These are phyloP conservation scores for sorghum (Sorghum bicolor) DNA, from an alignment of 176 grass and related monocot species.

Conservation along the genomic window DNA sequence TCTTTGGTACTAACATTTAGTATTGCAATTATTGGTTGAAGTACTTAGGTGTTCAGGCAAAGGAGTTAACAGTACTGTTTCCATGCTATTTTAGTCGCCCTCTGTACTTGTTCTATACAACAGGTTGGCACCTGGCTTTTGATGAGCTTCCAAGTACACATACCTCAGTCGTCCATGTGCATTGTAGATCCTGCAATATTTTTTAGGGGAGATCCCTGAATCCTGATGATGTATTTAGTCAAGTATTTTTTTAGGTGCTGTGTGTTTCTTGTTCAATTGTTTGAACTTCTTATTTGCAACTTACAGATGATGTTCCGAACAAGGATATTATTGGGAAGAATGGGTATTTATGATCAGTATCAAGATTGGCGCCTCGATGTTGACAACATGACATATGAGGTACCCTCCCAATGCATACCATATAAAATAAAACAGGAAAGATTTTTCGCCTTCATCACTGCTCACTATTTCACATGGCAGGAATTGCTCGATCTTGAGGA, in stretches of 20 bases:
- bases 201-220: not conserved
- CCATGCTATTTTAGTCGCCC: not conserved
- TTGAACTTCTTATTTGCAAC: constrained; percentile 3
- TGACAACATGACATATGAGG: constrained; percentile 95
- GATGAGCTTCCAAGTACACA: not conserved
- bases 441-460: not conserved
- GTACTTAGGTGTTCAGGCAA: not conserved
- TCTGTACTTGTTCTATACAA: not conserved
- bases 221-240: not conserved
- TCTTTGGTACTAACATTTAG: not conserved
- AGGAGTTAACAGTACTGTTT: not conserved
- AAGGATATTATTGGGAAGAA: constrained; percentile 63
- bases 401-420: not conserved
- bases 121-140: not conserved
- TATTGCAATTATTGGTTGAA: not conserved
- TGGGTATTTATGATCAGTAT: constrained; percentile 74
- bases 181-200: not conserved
- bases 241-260: not conserved
- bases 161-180: not conserved
- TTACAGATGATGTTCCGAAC: constrained; percentile 83
- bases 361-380: constrained; percentile 88
- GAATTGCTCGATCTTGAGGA: constrained; percentile 81
- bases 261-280: not conserved
- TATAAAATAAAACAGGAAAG: not conserved
- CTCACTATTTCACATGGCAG: constrained; percentile 32